Evolutionary conservation across 2,329 filamentous ascomycete species (phyloP).

Genomic region (Ophiostoma angusticollis): DNA sequence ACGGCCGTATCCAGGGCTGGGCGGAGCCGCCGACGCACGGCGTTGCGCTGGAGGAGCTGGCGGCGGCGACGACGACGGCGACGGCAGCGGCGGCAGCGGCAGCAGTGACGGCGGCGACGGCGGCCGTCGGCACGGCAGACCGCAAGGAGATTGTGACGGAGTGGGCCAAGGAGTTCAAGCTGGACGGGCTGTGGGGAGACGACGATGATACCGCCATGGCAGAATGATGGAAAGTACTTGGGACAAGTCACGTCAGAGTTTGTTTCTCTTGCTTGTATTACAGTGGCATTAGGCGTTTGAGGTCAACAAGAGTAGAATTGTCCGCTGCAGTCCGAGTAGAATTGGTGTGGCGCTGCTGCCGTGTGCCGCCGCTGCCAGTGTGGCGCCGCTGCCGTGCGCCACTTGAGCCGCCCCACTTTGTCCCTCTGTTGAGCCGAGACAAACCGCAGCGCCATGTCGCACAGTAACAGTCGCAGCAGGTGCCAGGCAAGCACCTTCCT

Average conservation of each 20-base stretch:
- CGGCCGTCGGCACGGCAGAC: slow-evolving; percentile 30
- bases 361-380: no score
- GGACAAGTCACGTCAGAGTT: no score
- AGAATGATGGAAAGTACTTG: no score
- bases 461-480: no score
- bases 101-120: slow-evolving; percentile 26
- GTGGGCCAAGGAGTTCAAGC: slow-evolving; percentile 89
- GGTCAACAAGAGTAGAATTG: no score
- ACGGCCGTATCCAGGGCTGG: slow-evolving; percentile 91
- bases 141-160: slow-evolving; percentile 83
- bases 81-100: slow-evolving; percentile 16
- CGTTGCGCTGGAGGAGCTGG: no score
- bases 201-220: slow-evolving; percentile 39
- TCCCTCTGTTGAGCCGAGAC: slow-evolving; percentile 16
- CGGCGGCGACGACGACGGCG: slow-evolving; percentile 24
- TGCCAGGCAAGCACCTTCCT: not conserved
- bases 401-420: not conserved
- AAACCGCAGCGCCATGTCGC: slow-evolving; percentile 18
- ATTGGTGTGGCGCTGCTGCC: no score
- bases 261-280: no score
- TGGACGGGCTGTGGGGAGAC: slow-evolving; percentile 84
- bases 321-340: no score
- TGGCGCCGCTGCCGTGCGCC: no score
- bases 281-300: no score
- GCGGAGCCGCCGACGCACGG: slow-evolving; percentile 59